Evolutionary conservation across 768 basidiomycete genomes (phyloP).

Genomic region (Paxillus rubicundulus): DNA sequence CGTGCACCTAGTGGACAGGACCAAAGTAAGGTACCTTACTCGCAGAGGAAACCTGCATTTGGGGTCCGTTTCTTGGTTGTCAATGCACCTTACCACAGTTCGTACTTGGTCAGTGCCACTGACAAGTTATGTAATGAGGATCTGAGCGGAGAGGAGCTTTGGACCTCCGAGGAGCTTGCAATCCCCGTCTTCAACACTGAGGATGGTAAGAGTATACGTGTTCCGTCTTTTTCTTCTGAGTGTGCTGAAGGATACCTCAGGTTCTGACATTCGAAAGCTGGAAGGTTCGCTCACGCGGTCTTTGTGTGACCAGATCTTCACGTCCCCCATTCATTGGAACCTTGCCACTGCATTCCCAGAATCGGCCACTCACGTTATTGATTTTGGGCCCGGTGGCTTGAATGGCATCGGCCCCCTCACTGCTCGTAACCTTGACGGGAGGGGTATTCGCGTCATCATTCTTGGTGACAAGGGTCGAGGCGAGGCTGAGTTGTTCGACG

Average conservation of each 20-base stretch:
- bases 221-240: conserved; percentile 15
- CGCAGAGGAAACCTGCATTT: conserved; percentile 93
- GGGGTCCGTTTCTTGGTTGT: conserved; percentile 92
- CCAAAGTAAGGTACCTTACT: conserved; percentile 92
- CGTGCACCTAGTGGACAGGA: conserved; percentile 85
- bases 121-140: conserved; percentile 77
- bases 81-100: conserved; percentile 93
- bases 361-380: conserved; percentile 89
- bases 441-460: conserved; percentile 87
- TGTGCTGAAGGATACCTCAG: conserved; percentile 38
- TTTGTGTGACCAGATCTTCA: conserved; percentile 92
- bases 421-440: conserved; percentile 86
- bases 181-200: conserved; percentile 94
- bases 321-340: conserved; percentile 87
- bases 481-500: conserved; percentile 80
- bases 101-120: conserved; percentile 71
- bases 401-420: conserved; percentile 93
- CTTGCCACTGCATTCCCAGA: conserved; percentile 88
- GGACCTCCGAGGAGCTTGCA: conserved; percentile 62
- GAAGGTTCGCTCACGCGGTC: conserved; percentile 78
- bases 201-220: conserved; percentile 57
- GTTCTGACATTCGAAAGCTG: conserved; percentile 75
- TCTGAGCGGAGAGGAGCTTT: conserved; percentile 74
- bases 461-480: conserved; percentile 90
- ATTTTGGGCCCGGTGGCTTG: conserved; percentile 94